Evolutionary conservation across 805 yeast genomes (phyloP).

Genomic region (Candida insectorum): DNA sequence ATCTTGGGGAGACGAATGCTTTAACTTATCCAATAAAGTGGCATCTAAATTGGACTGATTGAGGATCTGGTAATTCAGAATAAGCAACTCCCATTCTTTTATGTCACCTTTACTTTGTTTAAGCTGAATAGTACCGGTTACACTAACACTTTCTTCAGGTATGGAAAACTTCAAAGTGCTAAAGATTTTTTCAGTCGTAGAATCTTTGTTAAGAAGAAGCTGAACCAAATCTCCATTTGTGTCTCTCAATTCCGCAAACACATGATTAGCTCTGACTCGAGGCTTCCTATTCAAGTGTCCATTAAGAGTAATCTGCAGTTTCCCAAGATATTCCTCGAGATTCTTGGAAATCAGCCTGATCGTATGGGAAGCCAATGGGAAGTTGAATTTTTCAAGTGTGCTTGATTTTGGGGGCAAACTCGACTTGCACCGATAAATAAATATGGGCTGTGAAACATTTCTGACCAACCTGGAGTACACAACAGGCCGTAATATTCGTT

Average conservation of each 20-base stretch:
- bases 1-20: constrained; percentile 44
- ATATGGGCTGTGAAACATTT: no score
- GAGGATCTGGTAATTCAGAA: constrained; percentile 50
- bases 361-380: constrained; percentile 33
- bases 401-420: constrained; percentile 18
- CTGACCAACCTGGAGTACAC: no score
- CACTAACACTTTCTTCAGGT: constrained; percentile 68
- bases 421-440: constrained; percentile 1
- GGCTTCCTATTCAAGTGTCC: constrained; percentile 88
- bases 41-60: constrained; percentile 65
- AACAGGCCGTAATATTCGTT: no score
- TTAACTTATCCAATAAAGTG: constrained; percentile 62
- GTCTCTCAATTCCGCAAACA: constrained; percentile 78
- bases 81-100: constrained; percentile 54
- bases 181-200: constrained; percentile 32
- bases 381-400: constrained; percentile 29
- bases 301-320: constrained; percentile 46
- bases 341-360: constrained; percentile 13
- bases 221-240: constrained; percentile 65
- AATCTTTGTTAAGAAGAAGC: constrained; percentile 38
- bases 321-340: constrained; percentile 10
- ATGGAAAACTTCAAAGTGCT: constrained; percentile 47
- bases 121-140: constrained; percentile 51
- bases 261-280: constrained; percentile 60
- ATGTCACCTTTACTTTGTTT: constrained; percentile 17